Evolutionary conservation across 148 eudicot genomes (phyloP).

Genomic region (Silene latifolia): DNA sequence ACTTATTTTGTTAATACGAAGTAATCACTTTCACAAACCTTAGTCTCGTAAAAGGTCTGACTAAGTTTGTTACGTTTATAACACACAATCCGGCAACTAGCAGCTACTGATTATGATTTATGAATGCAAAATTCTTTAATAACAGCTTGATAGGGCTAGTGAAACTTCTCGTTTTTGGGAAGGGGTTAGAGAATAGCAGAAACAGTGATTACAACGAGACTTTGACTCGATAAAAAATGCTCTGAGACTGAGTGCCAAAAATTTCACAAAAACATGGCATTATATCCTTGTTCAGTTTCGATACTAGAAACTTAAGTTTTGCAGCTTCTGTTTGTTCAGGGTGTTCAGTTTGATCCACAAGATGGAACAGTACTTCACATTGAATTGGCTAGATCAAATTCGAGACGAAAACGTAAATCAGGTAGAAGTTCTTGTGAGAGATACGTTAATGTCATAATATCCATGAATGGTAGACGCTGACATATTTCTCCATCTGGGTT

Average conservation of each 20-base stretch:
- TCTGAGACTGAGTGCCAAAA: not conserved
- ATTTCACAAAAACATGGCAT: not conserved
- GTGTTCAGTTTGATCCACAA: conserved; percentile 83
- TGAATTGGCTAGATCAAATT: conserved; percentile 90
- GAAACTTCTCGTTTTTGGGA: not conserved
- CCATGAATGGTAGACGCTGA: not conserved
- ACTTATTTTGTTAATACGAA: not conserved
- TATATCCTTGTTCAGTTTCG: not conserved
- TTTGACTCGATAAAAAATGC: not conserved
- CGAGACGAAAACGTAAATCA: conserved; percentile 62
- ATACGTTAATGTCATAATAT: not conserved
- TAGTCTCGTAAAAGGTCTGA: not conserved
- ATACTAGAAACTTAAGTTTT: not conserved
- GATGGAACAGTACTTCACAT: conserved; percentile 66
- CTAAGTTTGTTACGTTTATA: not conserved
- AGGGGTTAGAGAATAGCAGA: not conserved
- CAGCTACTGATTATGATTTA: not conserved
- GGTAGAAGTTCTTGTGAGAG: conserved; percentile 31
- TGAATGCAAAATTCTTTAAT: not conserved
- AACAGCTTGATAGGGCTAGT: not conserved
- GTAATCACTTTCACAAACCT: not conserved
- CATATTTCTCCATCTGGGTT: not conserved
- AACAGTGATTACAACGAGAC: not conserved
- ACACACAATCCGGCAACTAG: not conserved
- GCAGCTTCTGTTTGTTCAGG: conserved; percentile 43